phyloP scores from a whole-genome alignment of 306 rosid genomes.

The Inga leiocalycina region DNA sequence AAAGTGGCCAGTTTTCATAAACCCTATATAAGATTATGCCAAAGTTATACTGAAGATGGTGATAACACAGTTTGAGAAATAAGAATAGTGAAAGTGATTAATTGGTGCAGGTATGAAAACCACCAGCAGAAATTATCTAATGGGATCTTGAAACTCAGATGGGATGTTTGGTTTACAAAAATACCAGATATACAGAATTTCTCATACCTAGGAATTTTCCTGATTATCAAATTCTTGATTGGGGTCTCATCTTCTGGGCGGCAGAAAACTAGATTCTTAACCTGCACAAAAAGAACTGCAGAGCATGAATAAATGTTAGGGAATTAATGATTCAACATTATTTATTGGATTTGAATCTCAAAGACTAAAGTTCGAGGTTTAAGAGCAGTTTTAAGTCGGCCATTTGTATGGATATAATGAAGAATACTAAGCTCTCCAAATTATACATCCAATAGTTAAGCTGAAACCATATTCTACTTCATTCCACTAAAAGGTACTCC shows the following conservation, averaged over 20 bases:
- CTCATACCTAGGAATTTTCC: constrained; percentile 74
- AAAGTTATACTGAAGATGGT: not conserved
- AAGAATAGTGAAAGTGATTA: not conserved
- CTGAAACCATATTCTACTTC: not conserved
- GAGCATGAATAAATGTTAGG: not conserved
- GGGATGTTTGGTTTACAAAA: not conserved
- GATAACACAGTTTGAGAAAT: not conserved
- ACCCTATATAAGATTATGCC: constrained; percentile 51
- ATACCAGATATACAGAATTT: not conserved
- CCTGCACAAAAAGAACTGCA: constrained; percentile 40
- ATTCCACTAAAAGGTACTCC: not conserved
- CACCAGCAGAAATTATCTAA: not conserved
- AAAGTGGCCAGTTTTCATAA: constrained; percentile 70
- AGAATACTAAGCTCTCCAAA: not conserved
- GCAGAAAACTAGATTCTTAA: constrained; percentile 63
- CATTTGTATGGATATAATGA: not conserved
- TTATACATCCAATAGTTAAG: not conserved
- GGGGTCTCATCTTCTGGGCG: constrained; percentile 80
- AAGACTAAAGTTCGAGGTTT: not conserved
- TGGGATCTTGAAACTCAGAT: constrained; percentile 7
- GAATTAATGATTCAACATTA: not conserved
- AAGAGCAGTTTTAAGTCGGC: not conserved
- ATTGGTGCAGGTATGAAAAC: not conserved
- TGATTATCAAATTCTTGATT: constrained; percentile 62
- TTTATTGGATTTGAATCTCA: not conserved